These are phyloP conservation scores for Metarhizium rileyi DNA, from an alignment of 2,329 filamentous ascomycete genomes.

Conservation along the genomic window DNA sequence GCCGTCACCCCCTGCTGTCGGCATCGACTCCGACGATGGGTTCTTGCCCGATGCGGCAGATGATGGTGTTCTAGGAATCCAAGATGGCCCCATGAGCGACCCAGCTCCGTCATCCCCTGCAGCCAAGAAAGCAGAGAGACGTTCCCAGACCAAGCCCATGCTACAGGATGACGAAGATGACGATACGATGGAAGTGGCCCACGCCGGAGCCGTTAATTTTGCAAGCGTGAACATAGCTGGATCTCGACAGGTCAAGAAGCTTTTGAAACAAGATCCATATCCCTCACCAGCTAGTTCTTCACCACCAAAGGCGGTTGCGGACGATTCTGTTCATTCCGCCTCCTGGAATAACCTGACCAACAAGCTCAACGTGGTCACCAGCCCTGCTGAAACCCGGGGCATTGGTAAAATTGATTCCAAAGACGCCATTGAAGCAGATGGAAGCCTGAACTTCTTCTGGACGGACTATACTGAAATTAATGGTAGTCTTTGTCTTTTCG, in stretches of 20 bases:
- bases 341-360: constrained; percentile 83
- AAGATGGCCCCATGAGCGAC: constrained; percentile 71
- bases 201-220: constrained; percentile 58
- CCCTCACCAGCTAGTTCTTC: constrained; percentile 70
- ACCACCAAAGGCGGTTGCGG: constrained; percentile 45
- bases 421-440: constrained; percentile 88
- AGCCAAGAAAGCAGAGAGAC: constrained; percentile 67
- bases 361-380: constrained; percentile 77
- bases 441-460: constrained; percentile 92
- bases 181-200: constrained; percentile 78
- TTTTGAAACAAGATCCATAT: constrained; percentile 56
- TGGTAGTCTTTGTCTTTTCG: constrained; percentile 86
- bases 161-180: constrained; percentile 62
- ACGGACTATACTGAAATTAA: constrained; percentile 90
- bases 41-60: constrained; percentile 51
- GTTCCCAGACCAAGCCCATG: constrained; percentile 41
- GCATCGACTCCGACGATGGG: constrained; percentile 44
- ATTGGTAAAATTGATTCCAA: constrained; percentile 75
- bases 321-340: constrained; percentile 61
- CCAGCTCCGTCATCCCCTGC: constrained; percentile 79
- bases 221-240: constrained; percentile 78
- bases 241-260: constrained; percentile 61
- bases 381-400: constrained; percentile 52
- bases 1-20: constrained; percentile 32
- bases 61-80: constrained; percentile 41